These are phyloP conservation scores for Serendipita indica DNA, from an alignment of 768 basidiomycete species.

Conservation along the genomic window DNA sequence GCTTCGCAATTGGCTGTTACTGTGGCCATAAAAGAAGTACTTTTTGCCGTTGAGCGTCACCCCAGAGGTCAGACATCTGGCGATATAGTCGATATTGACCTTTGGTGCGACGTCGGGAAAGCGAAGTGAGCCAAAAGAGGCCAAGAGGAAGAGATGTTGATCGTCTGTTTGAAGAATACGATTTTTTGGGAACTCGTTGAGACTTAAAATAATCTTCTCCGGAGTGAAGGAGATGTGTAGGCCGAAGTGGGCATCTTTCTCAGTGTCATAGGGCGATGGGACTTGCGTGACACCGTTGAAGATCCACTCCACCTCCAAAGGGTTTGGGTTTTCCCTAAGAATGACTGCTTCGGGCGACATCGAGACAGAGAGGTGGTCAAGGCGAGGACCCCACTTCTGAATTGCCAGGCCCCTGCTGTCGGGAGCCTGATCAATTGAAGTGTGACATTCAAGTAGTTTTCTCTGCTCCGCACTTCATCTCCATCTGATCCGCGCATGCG, in stretches of 20 bases:
- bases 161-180: conserved; percentile 46
- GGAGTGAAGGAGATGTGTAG: conserved; percentile 31
- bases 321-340: conserved; percentile 28
- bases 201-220: conserved; percentile 36
- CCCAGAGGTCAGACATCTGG: conserved; percentile 38
- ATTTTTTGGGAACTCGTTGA: conserved; percentile 38
- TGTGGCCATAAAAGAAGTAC: conserved; percentile 58
- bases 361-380: background rate
- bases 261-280: conserved; percentile 19
- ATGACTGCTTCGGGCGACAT: conserved; percentile 20
- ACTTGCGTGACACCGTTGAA: conserved; percentile 28
- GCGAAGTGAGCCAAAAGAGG: conserved; percentile 38
- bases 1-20: conserved; percentile 51
- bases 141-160: conserved; percentile 38
- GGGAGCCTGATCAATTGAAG: background rate
- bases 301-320: conserved; percentile 39
- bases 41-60: conserved; percentile 42
- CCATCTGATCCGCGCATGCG: too few relatives aligned
- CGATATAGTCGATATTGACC: conserved; percentile 40
- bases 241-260: conserved; percentile 25
- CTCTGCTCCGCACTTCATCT: too few relatives aligned
- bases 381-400: background rate
- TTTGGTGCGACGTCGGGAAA: conserved; percentile 39
- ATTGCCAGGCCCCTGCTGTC: conserved; percentile 1
- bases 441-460: too few relatives aligned